Conservation (phyloP, 768 basidiomycete genomes). For the Naganishia antarctica region DNA sequence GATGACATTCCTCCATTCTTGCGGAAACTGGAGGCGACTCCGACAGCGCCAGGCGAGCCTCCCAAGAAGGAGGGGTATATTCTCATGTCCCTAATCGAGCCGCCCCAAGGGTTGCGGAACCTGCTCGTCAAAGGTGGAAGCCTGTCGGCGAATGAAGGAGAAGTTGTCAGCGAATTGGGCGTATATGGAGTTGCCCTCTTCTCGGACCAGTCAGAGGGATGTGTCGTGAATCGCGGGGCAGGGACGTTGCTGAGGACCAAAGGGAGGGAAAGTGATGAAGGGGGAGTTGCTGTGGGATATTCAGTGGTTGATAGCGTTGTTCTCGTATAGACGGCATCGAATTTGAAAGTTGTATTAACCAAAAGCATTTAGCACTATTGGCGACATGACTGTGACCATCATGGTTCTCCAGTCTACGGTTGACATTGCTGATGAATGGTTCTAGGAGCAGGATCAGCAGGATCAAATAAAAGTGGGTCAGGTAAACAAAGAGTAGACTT, state of each 20-base stretch:
- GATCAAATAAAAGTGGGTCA: too few relatives aligned
- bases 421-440: too few relatives aligned
- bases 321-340: slow-evolving; percentile 15
- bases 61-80: slow-evolving; percentile 79
- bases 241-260: slow-evolving; percentile 88
- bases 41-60: slow-evolving; percentile 32
- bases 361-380: too few relatives aligned
- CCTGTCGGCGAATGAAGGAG: slow-evolving; percentile 50
- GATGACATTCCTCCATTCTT: slow-evolving; percentile 73
- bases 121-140: slow-evolving; percentile 70
- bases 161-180: slow-evolving; percentile 83
- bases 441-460: too few relatives aligned
- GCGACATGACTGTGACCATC: too few relatives aligned
- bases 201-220: slow-evolving; percentile 46
- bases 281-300: slow-evolving; percentile 76
- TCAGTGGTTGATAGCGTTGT: slow-evolving; percentile 28
- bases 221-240: slow-evolving; percentile 59
- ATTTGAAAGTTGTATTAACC: not conserved
- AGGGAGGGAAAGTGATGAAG: slow-evolving; percentile 83
- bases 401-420: too few relatives aligned
- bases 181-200: slow-evolving; percentile 87
- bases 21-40: slow-evolving; percentile 55
- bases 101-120: slow-evolving; percentile 64
- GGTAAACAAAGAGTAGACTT: too few relatives aligned
- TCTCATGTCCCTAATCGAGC: slow-evolving; percentile 85